Base-by-base conservation (phyloP, 441 rosid species). In the Populus hybrid region DNA sequence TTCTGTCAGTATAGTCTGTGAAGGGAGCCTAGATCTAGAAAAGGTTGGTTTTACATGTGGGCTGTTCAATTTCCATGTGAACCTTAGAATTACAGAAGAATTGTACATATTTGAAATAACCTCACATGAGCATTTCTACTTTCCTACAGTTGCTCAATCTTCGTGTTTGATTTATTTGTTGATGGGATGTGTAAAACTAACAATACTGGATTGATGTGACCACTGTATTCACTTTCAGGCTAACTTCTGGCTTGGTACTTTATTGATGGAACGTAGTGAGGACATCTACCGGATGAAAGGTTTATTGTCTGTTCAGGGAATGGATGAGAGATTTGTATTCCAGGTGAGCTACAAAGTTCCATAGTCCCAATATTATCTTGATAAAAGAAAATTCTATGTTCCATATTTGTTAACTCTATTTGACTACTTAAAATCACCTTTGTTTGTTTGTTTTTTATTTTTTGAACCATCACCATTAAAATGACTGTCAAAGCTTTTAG, bases 221-320 rank as follows among this genome's bases (percentile, higher is more conserved):
- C 42, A 30, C 28, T n/a, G 30, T 65, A 32, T 54, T 54, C 21
- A 1, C 65, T 68, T 83, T 79, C 93, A 95, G 97, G 97, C 97
- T 67, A 93, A 95, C 88, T 89, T 87, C 73, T 93, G 99, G 99
- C 92, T 95, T 6, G 99, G 97, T 70, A 92, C 95, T 9, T 81
- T 95, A 79, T 86, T 95, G 82, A 72, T 92, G 90, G 97, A 92
- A 38, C 89, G 89, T 14, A 91, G 97, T 40, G 95, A 95, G 71
- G 97, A 95, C 87, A 93, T 92, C 74, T 93, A 95, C 80, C 79
- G 99, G 79, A 93, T 95, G 97, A 95, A 95, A 88, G 99, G 99
- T 75, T 92, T 93, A 59, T 88, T 93, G 63, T 91, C 93, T 11
- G 97, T 95, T 79, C 85, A 89, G 80, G 90, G 88, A 66, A 93